Evolutionary conservation across 805 yeast species (phyloP).

Genomic region (Yarrowia sp.): DNA sequence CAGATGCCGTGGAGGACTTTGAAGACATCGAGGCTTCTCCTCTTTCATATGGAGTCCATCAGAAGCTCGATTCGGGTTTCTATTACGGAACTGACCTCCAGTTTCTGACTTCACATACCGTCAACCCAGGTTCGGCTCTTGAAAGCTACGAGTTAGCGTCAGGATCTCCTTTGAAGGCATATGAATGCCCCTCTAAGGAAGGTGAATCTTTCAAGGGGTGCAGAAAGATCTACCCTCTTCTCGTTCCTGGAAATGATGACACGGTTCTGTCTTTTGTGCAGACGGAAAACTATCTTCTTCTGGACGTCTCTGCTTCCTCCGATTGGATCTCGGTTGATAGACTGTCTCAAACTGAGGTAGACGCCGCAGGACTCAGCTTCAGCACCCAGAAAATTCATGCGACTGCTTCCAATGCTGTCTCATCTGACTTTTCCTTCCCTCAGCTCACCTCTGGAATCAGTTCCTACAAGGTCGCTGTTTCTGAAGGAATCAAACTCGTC

Average conservation of each 20-base stretch:
- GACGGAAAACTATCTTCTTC: background rate
- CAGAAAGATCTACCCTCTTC: background rate
- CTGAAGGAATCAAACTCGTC: background rate
- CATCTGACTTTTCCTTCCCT: background rate
- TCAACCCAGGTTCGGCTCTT: background rate
- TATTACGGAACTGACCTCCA: conserved; percentile 24
- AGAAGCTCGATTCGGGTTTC: background rate
- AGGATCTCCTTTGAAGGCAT: background rate
- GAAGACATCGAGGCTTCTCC: no score
- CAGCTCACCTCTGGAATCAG: background rate
- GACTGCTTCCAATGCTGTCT: no score
- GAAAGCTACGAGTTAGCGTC: background rate
- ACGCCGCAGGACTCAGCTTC: no score
- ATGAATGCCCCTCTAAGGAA: background rate
- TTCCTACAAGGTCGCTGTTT: background rate
- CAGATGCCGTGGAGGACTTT: background rate
- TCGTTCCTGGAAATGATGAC: background rate
- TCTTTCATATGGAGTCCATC: no score
- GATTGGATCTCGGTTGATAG: conserved; percentile 1
- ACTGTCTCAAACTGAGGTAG: background rate
- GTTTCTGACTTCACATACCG: conserved; percentile 19
- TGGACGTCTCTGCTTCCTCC: background rate
- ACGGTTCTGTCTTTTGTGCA: background rate
- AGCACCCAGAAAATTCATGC: no score
- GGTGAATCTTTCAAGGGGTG: background rate